Conservation (phyloP, 2,329 filamentous ascomycete species). For the Sporothrix euskadiensis region DNA sequence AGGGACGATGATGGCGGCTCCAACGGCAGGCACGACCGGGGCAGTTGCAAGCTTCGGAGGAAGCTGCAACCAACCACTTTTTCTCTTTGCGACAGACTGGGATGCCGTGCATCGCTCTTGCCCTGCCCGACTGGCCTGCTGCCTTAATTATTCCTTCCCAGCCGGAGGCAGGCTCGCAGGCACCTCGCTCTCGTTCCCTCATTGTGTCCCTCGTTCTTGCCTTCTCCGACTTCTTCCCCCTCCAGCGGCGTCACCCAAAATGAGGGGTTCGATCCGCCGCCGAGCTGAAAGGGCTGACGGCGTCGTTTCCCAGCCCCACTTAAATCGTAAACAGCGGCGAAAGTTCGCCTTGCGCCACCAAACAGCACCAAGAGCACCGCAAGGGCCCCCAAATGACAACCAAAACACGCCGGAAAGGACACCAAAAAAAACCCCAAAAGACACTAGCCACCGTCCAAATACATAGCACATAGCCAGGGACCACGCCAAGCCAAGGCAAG, state of each 20-base stretch:
- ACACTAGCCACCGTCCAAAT: not conserved
- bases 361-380: not conserved
- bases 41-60: not conserved
- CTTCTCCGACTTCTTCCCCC: not conserved
- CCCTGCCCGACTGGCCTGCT: not conserved
- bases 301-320: not conserved
- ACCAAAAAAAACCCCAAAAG: not conserved
- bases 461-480: not conserved
- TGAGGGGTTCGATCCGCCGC: slow-evolving; percentile 8
- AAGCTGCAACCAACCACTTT: not conserved
- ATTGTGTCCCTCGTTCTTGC: not conserved
- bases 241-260: not conserved
- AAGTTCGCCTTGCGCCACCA: not conserved
- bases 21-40: not conserved
- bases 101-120: not conserved
- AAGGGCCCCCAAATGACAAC: not conserved
- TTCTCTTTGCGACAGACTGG: not conserved
- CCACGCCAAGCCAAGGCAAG: slow-evolving; percentile 15
- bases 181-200: not conserved
- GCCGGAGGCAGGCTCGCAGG: too few species aligned
- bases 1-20: too few species aligned
- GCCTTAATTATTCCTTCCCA: too few species aligned
- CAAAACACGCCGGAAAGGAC: not conserved
- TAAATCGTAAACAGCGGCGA: not conserved
- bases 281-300: slow-evolving; percentile 12